Conservation (phyloP, 176 grass and related monocot genomes). For the Oryza coarctata region DNA sequence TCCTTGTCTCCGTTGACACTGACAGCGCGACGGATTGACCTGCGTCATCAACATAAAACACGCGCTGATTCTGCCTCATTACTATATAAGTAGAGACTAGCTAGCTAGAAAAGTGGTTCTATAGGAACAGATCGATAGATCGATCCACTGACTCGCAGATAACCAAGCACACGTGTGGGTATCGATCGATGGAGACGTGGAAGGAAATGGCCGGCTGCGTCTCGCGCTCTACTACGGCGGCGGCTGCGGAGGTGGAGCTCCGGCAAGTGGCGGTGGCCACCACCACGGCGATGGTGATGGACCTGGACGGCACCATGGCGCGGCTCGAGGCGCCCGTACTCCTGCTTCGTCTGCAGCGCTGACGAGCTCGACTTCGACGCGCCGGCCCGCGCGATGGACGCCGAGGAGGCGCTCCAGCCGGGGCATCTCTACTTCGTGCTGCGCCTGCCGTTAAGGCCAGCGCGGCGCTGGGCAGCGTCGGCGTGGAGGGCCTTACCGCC, state of each 20-base stretch:
- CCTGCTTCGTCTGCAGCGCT: conserved; percentile 59
- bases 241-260: no score
- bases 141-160: no score
- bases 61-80: background rate
- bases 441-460: conserved; percentile 57
- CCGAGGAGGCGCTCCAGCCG: conserved; percentile 27
- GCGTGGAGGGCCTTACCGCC: background rate
- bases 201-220: conserved; percentile 58
- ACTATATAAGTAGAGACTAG: conserved; percentile 12
- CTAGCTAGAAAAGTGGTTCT: no score
- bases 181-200: background rate
- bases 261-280: background rate
- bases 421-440: conserved; percentile 76
- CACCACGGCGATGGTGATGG: conserved; percentile 54
- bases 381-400: conserved; percentile 27
- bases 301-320: conserved; percentile 42
- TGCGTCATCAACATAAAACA: background rate
- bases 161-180: no score
- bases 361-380: conserved; percentile 60
- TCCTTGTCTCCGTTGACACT: background rate
- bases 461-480: conserved; percentile 23
- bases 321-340: conserved; percentile 13
- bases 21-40: conserved; percentile 18
- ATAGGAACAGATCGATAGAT: no score
- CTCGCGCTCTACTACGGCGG: conserved; percentile 29